phyloP scores from a whole-genome alignment of 768 basidiomycete genomes.

The Chalciporus pseudorubinellus region DNA sequence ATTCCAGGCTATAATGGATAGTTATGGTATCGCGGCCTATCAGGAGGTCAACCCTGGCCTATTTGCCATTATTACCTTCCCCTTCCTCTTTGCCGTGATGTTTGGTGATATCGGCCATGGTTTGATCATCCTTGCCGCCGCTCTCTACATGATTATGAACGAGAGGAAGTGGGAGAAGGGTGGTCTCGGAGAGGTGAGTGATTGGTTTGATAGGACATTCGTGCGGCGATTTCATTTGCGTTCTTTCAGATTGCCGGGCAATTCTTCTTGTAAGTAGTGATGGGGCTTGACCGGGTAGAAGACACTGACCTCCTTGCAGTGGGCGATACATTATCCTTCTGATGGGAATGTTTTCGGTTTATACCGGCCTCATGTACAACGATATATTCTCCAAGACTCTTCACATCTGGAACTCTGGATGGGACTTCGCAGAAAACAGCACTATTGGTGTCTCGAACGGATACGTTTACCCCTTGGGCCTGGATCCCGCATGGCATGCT shows the following conservation, averaged over 20 bases:
- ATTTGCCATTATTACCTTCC: slow-evolving; percentile 90
- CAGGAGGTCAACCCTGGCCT: slow-evolving; percentile 97
- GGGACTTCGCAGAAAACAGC: slow-evolving; percentile 61
- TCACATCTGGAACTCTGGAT: slow-evolving; percentile 84
- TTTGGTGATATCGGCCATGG: slow-evolving; percentile 99
- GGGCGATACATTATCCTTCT: slow-evolving; percentile 98
- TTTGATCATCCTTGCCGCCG: slow-evolving; percentile 72
- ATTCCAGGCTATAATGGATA: slow-evolving; percentile 98
- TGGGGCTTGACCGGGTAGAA: slow-evolving; percentile 4
- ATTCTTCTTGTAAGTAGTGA: slow-evolving; percentile 82
- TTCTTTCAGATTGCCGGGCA: slow-evolving; percentile 66
- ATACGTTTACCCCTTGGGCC: slow-evolving; percentile 83
- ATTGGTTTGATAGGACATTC: slow-evolving; percentile 1
- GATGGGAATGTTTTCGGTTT: slow-evolving; percentile 97
- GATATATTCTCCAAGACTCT: slow-evolving; percentile 96
- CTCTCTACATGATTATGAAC: slow-evolving; percentile 79
- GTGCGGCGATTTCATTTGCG: slow-evolving; percentile 9
- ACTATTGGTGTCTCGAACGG: slow-evolving; percentile 60
- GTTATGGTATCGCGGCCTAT: slow-evolving; percentile 91
- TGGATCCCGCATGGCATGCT: slow-evolving; percentile 95
- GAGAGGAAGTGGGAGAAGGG: slow-evolving; percentile 76
- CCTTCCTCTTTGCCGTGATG: slow-evolving; percentile 99
- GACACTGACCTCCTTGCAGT: slow-evolving; percentile 42
- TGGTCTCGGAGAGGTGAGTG: slow-evolving; percentile 69
- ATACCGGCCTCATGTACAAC: slow-evolving; percentile 97